Base-by-base conservation (phyloP, 225 moss, liverwort and hornwort species). In the Ulota crispa region DNA sequence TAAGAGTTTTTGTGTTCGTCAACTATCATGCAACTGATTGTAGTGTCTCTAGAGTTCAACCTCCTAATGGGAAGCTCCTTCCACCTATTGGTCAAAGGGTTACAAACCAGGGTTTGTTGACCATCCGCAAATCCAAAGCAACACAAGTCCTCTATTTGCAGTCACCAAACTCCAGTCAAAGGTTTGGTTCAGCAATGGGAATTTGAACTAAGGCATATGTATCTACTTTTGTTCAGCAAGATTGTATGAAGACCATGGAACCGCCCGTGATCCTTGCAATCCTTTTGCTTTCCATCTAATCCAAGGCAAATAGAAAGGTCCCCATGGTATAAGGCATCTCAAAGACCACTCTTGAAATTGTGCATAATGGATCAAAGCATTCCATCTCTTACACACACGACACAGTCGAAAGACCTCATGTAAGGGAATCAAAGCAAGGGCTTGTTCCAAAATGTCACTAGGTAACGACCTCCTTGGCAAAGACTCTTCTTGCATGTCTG, bases 11-110 rank as follows among this genome's bases (percentile, higher is more conserved):
- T 87, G 4, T 54, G 68, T 36, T 85, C 27, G 77, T 87, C 82
- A 56, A 89, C 85, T 5, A 87, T 54, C 82, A 89, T 78, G 64
- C 59, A 69, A 19, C 68, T 80, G 36, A 78, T 39, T 14, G 34
- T n/a, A 19, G 34, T 54, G 62, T 27, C 57, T 37, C 72, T 74
- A 23, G 73, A 72, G 37, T 89, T 75, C 32, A 78, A 55, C 32
- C 73, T 73, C 59, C 82, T 55, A 56, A 56, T 19, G 27, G 87
- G 80, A n/a, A 89, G 73, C 82, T 87, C 87, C 63, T 72, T 87
- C 89, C 87, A 89, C 45, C 16, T 69, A 39, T 87, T 84, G 23
- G 87, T 87, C 87, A 89, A 87, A 37, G 85, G 86, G 64, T 89
- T 89, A 68, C 89, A 89, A 36, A 89, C 70, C 76, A 87, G 37